A percentile compares a stretch with the other conserved stretches of the same genome.
Evolutionary conservation across 2,329 filamentous ascomycete genomes (phyloP).

Genomic region (Fusarium heterosporum): DNA sequence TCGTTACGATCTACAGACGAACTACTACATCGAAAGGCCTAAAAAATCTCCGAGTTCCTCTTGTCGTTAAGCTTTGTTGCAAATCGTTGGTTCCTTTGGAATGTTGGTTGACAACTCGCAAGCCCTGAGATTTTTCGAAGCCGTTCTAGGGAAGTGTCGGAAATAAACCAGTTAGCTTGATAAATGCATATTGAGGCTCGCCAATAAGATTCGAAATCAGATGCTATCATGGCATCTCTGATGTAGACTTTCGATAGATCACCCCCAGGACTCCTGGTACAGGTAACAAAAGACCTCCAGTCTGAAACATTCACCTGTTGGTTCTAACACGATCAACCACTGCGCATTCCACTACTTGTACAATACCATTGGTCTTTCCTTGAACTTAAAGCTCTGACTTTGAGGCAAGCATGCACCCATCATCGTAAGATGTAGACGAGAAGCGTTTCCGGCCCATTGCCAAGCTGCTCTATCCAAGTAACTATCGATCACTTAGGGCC

Average conservation of each 20-base stretch:
- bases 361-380: conserved; percentile 4
- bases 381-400: background rate
- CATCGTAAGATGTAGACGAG: background rate
- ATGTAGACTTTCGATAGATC: background rate
- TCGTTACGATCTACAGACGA: background rate
- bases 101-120: conserved; percentile 1
- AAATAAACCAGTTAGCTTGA: background rate
- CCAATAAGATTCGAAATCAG: background rate
- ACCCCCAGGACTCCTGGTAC: background rate
- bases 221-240: background rate
- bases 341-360: conserved; percentile 13
- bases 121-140: background rate
- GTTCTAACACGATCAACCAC: conserved; percentile 8
- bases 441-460: conserved; percentile 1
- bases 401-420: background rate
- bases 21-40: background rate
- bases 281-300: background rate
- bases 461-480: conserved; percentile 3
- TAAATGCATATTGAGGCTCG: background rate
- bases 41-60: background rate
- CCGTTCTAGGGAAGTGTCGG: background rate
- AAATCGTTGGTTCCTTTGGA: background rate
- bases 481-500: background rate
- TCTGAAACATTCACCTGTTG: conserved; percentile 21
- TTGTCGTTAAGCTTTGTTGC: background rate